phyloP scores from a whole-genome alignment of 345 rosid species.

The Limnanthes douglasii region DNA sequence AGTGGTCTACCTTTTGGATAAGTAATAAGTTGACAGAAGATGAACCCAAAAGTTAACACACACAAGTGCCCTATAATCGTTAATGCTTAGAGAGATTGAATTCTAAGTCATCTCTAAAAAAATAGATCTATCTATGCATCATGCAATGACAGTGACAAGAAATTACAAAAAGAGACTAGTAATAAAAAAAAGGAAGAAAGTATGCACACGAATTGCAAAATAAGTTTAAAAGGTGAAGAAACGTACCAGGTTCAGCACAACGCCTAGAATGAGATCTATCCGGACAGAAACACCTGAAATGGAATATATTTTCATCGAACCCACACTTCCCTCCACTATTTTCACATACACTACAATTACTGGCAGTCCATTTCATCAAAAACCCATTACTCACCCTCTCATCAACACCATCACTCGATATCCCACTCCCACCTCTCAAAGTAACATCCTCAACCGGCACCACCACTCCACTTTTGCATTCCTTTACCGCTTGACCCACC shows the following conservation, averaged over 20 bases:
- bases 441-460: conserved; percentile 22
- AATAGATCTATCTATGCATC: too few species aligned
- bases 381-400: conserved; percentile 17
- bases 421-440: background rate
- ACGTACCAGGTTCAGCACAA: conserved; percentile 12
- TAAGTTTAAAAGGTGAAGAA: background rate
- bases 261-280: conserved; percentile 26
- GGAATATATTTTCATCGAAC: conserved; percentile 2
- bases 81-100: too few species aligned
- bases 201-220: too few species aligned
- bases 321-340: conserved; percentile 38
- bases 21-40: too few species aligned
- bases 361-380: conserved; percentile 27
- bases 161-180: too few species aligned
- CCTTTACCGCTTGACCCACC: conserved; percentile 8
- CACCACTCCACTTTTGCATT: conserved; percentile 9
- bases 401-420: background rate
- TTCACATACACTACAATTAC: conserved; percentile 22
- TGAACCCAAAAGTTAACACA: too few species aligned
- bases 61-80: too few species aligned
- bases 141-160: too few species aligned
- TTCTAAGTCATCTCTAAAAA: too few species aligned
- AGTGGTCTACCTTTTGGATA: too few species aligned
- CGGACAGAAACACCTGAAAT: conserved; percentile 34
- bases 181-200: too few species aligned